These are phyloP conservation scores for Klebsormidium nitens DNA, from an alignment of 139 green algal species.

Conservation along the genomic window DNA sequence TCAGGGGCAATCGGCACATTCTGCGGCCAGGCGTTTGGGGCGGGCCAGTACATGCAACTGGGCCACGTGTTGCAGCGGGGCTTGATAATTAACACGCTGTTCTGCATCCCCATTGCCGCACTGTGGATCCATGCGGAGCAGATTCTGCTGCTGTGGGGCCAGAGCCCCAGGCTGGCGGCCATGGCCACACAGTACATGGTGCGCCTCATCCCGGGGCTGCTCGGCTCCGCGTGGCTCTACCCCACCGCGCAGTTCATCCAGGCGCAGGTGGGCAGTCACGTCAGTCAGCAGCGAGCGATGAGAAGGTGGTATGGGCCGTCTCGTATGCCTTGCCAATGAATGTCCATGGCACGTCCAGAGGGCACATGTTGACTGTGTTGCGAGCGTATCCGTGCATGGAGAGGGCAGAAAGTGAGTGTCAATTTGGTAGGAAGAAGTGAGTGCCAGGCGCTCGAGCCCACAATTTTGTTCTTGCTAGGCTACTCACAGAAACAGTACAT, in stretches of 20 bases:
- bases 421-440: too few species aligned
- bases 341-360: too few species aligned
- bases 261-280: too few species aligned
- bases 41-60: not conserved
- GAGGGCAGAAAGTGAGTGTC: too few species aligned
- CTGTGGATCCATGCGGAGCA: not conserved
- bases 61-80: not conserved
- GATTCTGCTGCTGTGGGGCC: not conserved
- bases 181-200: not conserved
- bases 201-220: not conserved
- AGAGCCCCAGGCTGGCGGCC: not conserved
- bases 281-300: too few species aligned
- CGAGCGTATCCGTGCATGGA: too few species aligned
- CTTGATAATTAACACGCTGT: not conserved
- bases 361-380: too few species aligned
- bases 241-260: constrained; percentile 4
- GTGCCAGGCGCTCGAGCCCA: too few species aligned
- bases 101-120: constrained; percentile 1
- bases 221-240: not conserved
- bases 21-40: constrained; percentile 10
- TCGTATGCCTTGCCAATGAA: too few species aligned
- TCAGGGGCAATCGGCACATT: constrained; percentile 15
- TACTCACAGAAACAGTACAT: too few species aligned
- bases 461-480: too few species aligned
- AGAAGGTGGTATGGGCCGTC: too few species aligned